Evolutionary conservation across 495 filamentous ascomycete species (phyloP).

Genomic region (Aspergillus cavernicola): DNA sequence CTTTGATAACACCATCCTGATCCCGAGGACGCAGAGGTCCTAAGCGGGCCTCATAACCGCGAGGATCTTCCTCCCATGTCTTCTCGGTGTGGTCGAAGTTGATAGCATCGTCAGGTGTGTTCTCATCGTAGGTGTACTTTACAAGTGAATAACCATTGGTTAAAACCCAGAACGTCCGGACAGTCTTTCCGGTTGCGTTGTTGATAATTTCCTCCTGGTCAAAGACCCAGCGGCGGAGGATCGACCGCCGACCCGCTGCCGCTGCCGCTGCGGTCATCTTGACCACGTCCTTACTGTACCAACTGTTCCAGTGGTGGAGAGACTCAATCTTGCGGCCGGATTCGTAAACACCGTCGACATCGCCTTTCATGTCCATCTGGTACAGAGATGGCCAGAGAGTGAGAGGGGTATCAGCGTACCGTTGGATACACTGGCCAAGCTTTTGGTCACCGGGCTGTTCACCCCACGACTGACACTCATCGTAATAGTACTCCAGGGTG

Average conservation of each 20-base stretch:
- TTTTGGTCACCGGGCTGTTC: constrained; percentile 57
- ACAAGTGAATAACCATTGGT: constrained; percentile 62
- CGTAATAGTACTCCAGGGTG: constrained; percentile 49
- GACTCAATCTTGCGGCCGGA: constrained; percentile 53
- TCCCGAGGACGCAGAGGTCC: constrained; percentile 48
- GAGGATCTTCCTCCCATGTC: constrained; percentile 54
- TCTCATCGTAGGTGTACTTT: constrained; percentile 48
- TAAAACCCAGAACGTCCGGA: constrained; percentile 51
- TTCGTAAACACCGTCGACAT: constrained; percentile 62
- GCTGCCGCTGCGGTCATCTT: constrained; percentile 55
- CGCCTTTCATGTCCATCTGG: constrained; percentile 60
- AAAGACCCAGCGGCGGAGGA: constrained; percentile 61
- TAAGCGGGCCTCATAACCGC: constrained; percentile 49
- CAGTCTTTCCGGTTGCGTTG: constrained; percentile 33
- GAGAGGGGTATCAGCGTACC: constrained; percentile 51
- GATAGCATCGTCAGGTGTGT: constrained; percentile 41
- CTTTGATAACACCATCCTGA: constrained; percentile 40
- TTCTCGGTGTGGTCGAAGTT: constrained; percentile 57
- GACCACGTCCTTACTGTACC: constrained; percentile 50
- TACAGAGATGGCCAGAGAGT: constrained; percentile 56
- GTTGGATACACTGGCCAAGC: constrained; percentile 59
- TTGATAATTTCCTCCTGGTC: constrained; percentile 47
- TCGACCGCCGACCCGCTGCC: constrained; percentile 56
- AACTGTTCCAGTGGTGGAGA: constrained; percentile 65
- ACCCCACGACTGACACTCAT: constrained; percentile 51